Percentiles rank a stretch among this genome's conserved stretches.
Evolutionary conservation across 495 filamentous ascomycete genomes (phyloP).

Genomic region (Elaphomyces granulatus): DNA sequence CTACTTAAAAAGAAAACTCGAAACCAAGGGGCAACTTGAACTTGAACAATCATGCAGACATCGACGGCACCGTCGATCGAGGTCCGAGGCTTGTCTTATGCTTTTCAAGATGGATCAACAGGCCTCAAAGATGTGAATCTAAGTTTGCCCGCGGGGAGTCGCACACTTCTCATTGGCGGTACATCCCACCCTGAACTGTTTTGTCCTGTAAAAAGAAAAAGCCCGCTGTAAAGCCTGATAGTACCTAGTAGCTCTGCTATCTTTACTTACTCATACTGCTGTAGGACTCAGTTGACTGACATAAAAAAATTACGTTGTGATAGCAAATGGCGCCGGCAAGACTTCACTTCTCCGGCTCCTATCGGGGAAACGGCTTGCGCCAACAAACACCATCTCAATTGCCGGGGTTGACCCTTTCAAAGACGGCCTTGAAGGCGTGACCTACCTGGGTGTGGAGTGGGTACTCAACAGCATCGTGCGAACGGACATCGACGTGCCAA

Average conservation of each 20-base stretch:
- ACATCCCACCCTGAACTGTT: slow-evolving; percentile 10
- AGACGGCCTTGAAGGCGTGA: slow-evolving; percentile 75
- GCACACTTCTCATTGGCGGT: slow-evolving; percentile 89
- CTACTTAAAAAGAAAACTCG: too few relatives aligned
- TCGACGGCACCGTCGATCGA: slow-evolving; percentile 42
- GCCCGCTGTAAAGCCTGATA: too few relatives aligned
- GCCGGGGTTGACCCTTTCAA: slow-evolving; percentile 83
- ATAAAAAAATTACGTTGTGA: neutral
- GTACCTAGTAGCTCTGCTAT: slow-evolving; percentile 1
- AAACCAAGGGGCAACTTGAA: too few relatives aligned
- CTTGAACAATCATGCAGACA: too few relatives aligned
- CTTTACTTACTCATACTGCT: too few relatives aligned
- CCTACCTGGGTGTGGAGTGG: slow-evolving; percentile 96
- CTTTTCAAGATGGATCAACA: slow-evolving; percentile 64
- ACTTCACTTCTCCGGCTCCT: slow-evolving; percentile 85
- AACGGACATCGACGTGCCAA: slow-evolving; percentile 81
- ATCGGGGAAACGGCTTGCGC: slow-evolving; percentile 87
- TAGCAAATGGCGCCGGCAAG: slow-evolving; percentile 93
- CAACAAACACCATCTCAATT: slow-evolving; percentile 52
- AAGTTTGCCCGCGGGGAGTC: slow-evolving; percentile 62
- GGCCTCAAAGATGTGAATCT: slow-evolving; percentile 61
- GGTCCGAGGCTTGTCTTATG: slow-evolving; percentile 68
- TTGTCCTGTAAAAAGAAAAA: too few relatives aligned
- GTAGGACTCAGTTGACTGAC: too few relatives aligned
- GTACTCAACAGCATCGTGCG: slow-evolving; percentile 95